Evolutionary conservation across 2,329 filamentous ascomycete genomes (phyloP), one percentile per base, ranked within the genome.

Genomic region (Trichoderma semiorbis): DNA sequence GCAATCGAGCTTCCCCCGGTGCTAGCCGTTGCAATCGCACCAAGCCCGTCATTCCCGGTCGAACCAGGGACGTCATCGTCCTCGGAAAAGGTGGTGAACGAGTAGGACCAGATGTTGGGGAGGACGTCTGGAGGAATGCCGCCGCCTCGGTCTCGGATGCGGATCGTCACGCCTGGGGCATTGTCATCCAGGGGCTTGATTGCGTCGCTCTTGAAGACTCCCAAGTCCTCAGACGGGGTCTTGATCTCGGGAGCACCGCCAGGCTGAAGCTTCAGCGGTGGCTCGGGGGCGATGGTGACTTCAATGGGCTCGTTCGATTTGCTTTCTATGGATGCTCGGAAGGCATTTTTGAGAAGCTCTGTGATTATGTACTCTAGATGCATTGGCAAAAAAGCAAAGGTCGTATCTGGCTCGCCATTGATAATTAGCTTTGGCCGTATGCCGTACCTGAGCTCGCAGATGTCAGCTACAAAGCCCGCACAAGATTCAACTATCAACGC

Each of bases 281-380:
- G 88, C 75, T 91, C 88, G 0, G 89, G 93, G 0, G 95, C 95
- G 73, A 99, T 96, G 16, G 96, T 99, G 73, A 98, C 91, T 75
- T 97, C 93, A 53, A 99, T 87, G 1, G 95, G 93, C 75, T 97
- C 92, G 55, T 88, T 87, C 75, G 92, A 91, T n/a, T 90, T 90
- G 72, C 88, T 91, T 81, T 99, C 96, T 11, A 98, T 91, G 0
- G 94, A 97, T 5, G 96, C 95, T 57, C 96, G 90, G 84, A 98
- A 99, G 1, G 95, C 93, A 78, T 99, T 99, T 82, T 99, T 99
- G 72, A 99, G 87, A 1, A 99, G 87, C 81, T 99, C 96, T 0
- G 95, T 99, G 74, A 98, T 89, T 75, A 99, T 98, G 81, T 99
- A 99, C 82, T 98, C 95, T 28, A 99, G 88, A 81, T 99, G 96